A percentile compares a stretch with the other conserved stretches of the same genome.
Conservation (phyloP, 208 protist genomes). For the Crithidia fasciculata region DNA sequence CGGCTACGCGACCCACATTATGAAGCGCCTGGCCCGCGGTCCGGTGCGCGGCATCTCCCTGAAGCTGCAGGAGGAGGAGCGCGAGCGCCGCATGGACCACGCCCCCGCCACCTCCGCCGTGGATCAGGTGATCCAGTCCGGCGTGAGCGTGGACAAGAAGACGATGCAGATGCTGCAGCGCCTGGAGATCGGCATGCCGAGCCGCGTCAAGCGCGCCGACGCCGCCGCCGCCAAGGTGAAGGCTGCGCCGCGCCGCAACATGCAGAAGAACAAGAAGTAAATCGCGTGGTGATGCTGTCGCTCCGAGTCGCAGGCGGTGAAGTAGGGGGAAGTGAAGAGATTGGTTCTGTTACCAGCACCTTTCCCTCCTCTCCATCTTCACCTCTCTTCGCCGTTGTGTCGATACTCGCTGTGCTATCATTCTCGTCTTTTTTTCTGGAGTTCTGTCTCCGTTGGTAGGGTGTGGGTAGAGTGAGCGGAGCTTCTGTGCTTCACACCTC, state of each 20-base stretch:
- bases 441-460: no score
- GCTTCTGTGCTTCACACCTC: background rate
- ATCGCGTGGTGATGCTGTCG: background rate
- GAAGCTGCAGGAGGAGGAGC: constrained; percentile 99
- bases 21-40: constrained; percentile 98
- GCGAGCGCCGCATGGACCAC: constrained; percentile 99
- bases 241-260: constrained; percentile 96
- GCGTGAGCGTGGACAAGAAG: constrained; percentile 90
- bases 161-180: constrained; percentile 86
- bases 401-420: no score
- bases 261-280: constrained; percentile 96
- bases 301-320: no score
- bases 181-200: constrained; percentile 85
- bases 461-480: no score
- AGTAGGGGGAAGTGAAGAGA: no score
- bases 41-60: constrained; percentile 99
- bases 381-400: no score
- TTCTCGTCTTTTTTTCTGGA: no score
- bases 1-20: constrained; percentile 99
- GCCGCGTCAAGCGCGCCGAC: constrained; percentile 60
- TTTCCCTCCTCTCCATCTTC: no score
- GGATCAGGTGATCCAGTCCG: constrained; percentile 86
- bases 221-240: constrained; percentile 98
- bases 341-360: no score
- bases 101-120: constrained; percentile 95